Evolutionary conservation across 768 basidiomycete genomes (phyloP), one percentile per base, ranked within the genome.

Genomic region (Botryobasidium botryosum): DNA sequence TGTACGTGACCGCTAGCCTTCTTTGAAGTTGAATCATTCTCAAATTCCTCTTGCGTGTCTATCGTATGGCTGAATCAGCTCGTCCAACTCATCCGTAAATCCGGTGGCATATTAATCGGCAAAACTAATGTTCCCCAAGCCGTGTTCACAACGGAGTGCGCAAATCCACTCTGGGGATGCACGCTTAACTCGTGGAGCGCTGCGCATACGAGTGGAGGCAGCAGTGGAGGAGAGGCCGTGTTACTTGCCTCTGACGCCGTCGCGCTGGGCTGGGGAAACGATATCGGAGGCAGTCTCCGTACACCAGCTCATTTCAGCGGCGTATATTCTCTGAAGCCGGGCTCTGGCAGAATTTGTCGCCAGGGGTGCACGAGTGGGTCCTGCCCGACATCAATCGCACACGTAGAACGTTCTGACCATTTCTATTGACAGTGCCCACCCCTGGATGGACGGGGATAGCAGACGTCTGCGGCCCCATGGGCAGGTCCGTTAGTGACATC

Each of bases 221-320:
- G 77, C 50, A 79, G 79, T 13, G 86, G 86, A 13, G 87, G 87
- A 24, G 90, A 91, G 60, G 82, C 63, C 0, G 85, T 82, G 3
- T 55, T 90, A 21, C 64, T 92, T 28, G 75, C 77, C 0, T 71
- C 79, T 67, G 78, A 84, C 51, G 87, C 83, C 17, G 70, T 77
- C 2, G 76, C 76, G 0, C 55, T 87, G 5, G 88, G 90, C 0
- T 67, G 84, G 46, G 90, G 88, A 17, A 71, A 69, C n/a, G 86
- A 88, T 52, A 69, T 87, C 44, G 87, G 85, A 27, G 62, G 62
- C 15, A 58, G 79, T 53, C 59, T 92, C 41, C 72, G 88, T 18
- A 87, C 90, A 46, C 88, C 88, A 0, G 62, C 83, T 0, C 68
- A 72, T 4, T 84, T 78, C 52, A 84, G 79, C 47, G 86, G 86